Conservation (phyloP, 768 basidiomycete species). For the Brasilioporus rufonigricans region DNA sequence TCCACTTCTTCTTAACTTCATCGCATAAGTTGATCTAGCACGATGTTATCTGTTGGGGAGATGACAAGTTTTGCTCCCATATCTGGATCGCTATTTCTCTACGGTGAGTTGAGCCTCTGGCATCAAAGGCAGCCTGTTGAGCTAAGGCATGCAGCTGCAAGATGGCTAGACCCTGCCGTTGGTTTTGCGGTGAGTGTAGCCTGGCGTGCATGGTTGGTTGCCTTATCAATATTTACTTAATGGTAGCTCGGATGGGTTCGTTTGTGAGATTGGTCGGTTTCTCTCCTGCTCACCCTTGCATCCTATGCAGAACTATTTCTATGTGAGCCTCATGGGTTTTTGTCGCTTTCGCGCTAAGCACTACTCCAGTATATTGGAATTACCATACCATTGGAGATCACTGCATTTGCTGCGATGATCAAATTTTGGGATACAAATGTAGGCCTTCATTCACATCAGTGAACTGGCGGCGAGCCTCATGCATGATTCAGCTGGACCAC, state of each 20-base stretch:
- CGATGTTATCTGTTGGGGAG: constrained; percentile 30
- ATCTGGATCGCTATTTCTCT: constrained; percentile 29
- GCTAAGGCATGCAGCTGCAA: constrained; percentile 19
- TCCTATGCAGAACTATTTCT: constrained; percentile 33
- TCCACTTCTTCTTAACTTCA: not conserved
- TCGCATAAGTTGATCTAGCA: constrained; percentile 15
- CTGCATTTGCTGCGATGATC: constrained; percentile 49
- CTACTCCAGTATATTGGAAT: constrained; percentile 25
- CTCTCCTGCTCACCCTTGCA: constrained; percentile 1
- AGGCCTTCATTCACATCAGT: not conserved
- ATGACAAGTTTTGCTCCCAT: constrained; percentile 29
- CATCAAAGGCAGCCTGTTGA: not conserved
- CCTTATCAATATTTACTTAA: not conserved
- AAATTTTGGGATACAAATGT: constrained; percentile 46
- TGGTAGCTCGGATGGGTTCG: constrained; percentile 26
- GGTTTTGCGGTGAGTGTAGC: constrained; percentile 28
- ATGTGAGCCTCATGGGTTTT: constrained; percentile 17
- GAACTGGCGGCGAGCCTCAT: constrained; percentile 7
- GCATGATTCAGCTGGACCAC: constrained; percentile 30
- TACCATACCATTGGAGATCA: constrained; percentile 49
- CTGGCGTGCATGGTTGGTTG: not conserved
- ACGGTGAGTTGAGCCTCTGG: constrained; percentile 14
- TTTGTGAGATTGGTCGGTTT: not conserved
- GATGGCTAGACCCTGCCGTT: constrained; percentile 32
- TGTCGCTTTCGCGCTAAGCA: not conserved